Percentiles rank a stretch among this genome's conserved stretches.
Conservation (phyloP, 1,139 yeast genomes). For the Hemisphaericaspora xylanilytica region DNA sequence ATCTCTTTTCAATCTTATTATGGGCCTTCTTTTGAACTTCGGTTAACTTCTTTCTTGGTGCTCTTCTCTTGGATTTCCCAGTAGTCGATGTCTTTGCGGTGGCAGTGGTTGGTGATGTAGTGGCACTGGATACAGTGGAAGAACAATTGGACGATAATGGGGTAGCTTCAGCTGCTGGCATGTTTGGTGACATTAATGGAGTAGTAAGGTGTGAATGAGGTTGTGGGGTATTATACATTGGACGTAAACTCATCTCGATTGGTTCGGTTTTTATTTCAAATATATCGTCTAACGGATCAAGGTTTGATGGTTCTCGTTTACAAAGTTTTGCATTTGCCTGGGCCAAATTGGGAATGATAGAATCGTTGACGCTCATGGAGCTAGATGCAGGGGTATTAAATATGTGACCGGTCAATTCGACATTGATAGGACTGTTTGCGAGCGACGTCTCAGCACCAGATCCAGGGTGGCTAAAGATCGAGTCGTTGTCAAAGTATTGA, state of each 20-base stretch:
- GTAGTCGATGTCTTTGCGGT: constrained; percentile 13
- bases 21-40: constrained; percentile 68
- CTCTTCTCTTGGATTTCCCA: constrained; percentile 30
- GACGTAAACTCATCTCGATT: constrained; percentile 1
- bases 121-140: background rate
- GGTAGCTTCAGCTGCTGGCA: background rate
- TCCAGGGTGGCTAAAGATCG: constrained; percentile 7
- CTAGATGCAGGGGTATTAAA: background rate
- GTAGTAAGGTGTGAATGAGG: background rate
- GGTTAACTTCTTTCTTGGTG: constrained; percentile 57
- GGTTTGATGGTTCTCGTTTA: constrained; percentile 14
- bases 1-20: constrained; percentile 66
- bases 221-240: background rate
- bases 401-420: background rate
- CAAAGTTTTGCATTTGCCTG: constrained; percentile 13
- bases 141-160: background rate
- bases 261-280: constrained; percentile 21
- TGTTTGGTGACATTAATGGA: background rate
- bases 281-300: constrained; percentile 23
- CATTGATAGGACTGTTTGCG: constrained; percentile 10
- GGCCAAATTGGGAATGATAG: constrained; percentile 4
- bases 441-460: constrained; percentile 8
- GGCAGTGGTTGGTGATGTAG: constrained; percentile 1
- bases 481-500: constrained; percentile 9
- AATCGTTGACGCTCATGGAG: constrained; percentile 3